phyloP scores from a whole-genome alignment of 306 rosid genomes.

The Adenanthera pavonina region DNA sequence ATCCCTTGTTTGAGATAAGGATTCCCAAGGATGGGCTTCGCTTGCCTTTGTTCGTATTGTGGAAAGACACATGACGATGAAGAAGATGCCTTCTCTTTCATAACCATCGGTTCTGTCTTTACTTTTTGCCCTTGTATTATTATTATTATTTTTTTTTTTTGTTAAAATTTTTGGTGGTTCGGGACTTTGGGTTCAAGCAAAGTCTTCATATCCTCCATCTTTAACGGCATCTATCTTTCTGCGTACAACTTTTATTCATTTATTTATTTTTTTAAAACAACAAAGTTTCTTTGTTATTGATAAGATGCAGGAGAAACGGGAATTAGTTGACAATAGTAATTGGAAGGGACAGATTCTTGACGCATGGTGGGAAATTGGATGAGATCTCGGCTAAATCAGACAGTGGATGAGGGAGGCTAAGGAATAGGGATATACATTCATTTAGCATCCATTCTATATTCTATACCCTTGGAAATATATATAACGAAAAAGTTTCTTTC shows the following conservation, averaged over 20 bases:
- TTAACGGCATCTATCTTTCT: conserved; percentile 1
- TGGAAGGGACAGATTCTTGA: conserved; percentile 47
- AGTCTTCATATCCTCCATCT: neutral
- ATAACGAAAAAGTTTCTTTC: neutral
- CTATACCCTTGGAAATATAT: neutral
- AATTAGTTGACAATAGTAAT: neutral
- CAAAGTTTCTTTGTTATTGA: neutral
- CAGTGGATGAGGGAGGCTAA: conserved; percentile 25
- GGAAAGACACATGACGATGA: conserved; percentile 23
- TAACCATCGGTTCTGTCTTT: conserved; percentile 45
- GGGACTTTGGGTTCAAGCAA: neutral
- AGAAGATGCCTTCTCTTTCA: conserved; percentile 39
- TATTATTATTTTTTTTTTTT: neutral
- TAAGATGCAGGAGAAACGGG: neutral
- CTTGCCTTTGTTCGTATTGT: conserved; percentile 39
- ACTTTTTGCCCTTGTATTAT: neutral
- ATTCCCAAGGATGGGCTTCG: conserved; percentile 47
- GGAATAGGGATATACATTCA: conserved; percentile 39
- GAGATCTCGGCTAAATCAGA: conserved; percentile 35
- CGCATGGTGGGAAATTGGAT: conserved; percentile 38
- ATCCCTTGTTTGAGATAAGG: conserved; percentile 47
- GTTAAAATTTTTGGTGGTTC: neutral
- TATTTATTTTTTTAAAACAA: neutral
- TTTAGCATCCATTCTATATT: conserved; percentile 19
- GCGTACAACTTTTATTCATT: neutral